Conservation (phyloP, 306 rosid genomes). For the Purshia tridentata region DNA sequence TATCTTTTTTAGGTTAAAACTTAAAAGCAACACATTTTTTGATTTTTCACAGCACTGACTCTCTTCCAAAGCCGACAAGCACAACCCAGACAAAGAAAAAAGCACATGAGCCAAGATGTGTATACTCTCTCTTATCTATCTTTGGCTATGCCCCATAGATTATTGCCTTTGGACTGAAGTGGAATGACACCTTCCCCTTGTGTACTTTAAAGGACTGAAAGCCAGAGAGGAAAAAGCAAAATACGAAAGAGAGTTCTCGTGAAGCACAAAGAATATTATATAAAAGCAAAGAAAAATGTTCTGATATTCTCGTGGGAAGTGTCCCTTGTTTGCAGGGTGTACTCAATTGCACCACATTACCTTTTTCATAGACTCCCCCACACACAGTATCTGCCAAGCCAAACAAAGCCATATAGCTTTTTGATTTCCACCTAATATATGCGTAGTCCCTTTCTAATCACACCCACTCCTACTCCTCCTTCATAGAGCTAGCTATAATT, state of each 20-base stretch:
- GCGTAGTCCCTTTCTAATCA: too few species aligned
- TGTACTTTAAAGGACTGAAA: slow-evolving; percentile 15
- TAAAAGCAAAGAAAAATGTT: slow-evolving; percentile 11
- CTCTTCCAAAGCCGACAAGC: slow-evolving; percentile 46
- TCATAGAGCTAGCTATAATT: too few species aligned
- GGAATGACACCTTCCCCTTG: slow-evolving; percentile 4
- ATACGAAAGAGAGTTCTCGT: slow-evolving; percentile 38
- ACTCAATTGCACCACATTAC: slow-evolving; percentile 49
- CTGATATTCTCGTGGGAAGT: slow-evolving; percentile 47
- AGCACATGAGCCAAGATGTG: slow-evolving; percentile 50
- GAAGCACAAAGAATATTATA: slow-evolving; percentile 48
- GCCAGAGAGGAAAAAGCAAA: slow-evolving; percentile 36
- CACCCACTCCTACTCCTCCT: too few species aligned
- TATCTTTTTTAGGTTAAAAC: slow-evolving; percentile 24
- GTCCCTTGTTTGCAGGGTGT: slow-evolving; percentile 66
- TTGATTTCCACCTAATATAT: too few species aligned
- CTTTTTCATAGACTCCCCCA: neutral
- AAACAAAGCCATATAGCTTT: slow-evolving; percentile 46
- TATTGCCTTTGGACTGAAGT: slow-evolving; percentile 31
- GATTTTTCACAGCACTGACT: slow-evolving; percentile 22
- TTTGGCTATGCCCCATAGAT: neutral
- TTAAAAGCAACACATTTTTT: slow-evolving; percentile 20
- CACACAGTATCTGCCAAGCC: slow-evolving; percentile 40
- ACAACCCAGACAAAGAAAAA: slow-evolving; percentile 33
- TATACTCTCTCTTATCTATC: too few species aligned